Evolutionary conservation across 176 grass and related monocot species (phyloP), one percentile per base, ranked within the genome.

Genomic region (Pharus latifolius): DNA sequence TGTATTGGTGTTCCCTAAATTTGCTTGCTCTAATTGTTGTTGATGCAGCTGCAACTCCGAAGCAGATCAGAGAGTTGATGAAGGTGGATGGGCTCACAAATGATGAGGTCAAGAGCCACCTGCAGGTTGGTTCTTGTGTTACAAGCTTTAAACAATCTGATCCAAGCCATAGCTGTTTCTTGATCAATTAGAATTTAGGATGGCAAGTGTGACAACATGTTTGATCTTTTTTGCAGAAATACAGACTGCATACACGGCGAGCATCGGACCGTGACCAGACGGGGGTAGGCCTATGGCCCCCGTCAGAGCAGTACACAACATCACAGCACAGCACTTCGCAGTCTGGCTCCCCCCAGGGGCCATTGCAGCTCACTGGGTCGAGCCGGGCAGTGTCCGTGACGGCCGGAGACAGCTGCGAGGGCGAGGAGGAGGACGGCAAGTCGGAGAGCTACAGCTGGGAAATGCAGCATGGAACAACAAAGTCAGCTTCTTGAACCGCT

Each of bases 51-150:
- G 88, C 92, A 9, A 96, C 92, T 67, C 92, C 92, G 1, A 96
- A 96, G 82, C 92, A 91, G 74, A 96, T 96, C 53, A 85, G 92
- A 48, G 88, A 96, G 55, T 42, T 88, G 72, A 96, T 96, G 92
- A 96, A 92, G 69, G 92, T 96, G 25, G 88, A 96, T 27, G 92
- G 82, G 42, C 88, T 96, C 29, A 96, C 92, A 2, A 96, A 96
- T 30, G 92, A 96, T 16, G 92, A 96, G 76, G 92, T 96, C 18
- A 96, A 96, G 63, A 96, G 92, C 80, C 92, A 96, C 75, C 76
- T 96, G 43, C 91, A 96, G 83, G 91, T 90, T 38, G 41, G 38
- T 64, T 64, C 60, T 11, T 27, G 35, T 52, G 10, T 60, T 48
- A 10, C 43, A 41, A 27, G 2, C 78, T n/a, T n/a, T n/a, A n/a